Evolutionary conservation across 1,284 basidiomycete genomes (phyloP).

Genomic region (Rhodofomes roseus): DNA sequence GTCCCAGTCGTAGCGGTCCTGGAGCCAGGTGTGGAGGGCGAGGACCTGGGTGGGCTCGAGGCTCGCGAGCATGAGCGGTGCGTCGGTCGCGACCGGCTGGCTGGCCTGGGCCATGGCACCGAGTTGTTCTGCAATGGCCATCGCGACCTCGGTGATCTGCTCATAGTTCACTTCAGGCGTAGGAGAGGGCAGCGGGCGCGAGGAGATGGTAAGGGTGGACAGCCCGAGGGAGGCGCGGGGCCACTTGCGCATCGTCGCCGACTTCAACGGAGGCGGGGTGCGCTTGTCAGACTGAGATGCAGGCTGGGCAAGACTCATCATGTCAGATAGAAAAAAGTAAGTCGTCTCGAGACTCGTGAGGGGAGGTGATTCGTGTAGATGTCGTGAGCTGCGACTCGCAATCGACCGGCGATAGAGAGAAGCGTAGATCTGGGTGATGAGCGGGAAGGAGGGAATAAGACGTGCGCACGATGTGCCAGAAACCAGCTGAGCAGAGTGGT

Average conservation of each 20-base stretch:
- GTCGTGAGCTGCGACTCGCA: slow-evolving; percentile 13
- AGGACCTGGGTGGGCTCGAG: slow-evolving; percentile 9
- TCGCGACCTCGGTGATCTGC: slow-evolving; percentile 19
- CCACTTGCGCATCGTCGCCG: not conserved
- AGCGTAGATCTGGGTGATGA: not conserved
- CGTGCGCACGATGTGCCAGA: slow-evolving; percentile 1
- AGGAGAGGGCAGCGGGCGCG: slow-evolving; percentile 13
- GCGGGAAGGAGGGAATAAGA: not conserved
- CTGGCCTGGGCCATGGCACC: slow-evolving; percentile 16
- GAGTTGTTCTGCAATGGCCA: slow-evolving; percentile 23
- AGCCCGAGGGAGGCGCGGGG: slow-evolving; percentile 1
- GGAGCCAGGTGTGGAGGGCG: slow-evolving; percentile 12
- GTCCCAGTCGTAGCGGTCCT: slow-evolving; percentile 10
- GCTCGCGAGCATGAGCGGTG: slow-evolving; percentile 9
- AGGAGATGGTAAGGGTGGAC: slow-evolving; percentile 10
- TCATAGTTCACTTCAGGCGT: not conserved
- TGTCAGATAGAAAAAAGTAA: not conserved
- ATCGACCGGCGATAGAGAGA: slow-evolving; percentile 26
- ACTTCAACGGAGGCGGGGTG: not conserved
- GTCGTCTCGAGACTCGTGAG: slow-evolving; percentile 5
- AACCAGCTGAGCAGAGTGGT: slow-evolving; percentile 3
- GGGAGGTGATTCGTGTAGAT: slow-evolving; percentile 4
- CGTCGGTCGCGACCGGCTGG: slow-evolving; percentile 18
- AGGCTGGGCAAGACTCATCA: slow-evolving; percentile 7
- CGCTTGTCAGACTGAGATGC: not conserved